A percentile compares a stretch with the other conserved stretches of the same genome.
phyloP scores from a whole-genome alignment of 192 early-diverging fungal genomes.

The Chytriomyces sp. region DNA sequence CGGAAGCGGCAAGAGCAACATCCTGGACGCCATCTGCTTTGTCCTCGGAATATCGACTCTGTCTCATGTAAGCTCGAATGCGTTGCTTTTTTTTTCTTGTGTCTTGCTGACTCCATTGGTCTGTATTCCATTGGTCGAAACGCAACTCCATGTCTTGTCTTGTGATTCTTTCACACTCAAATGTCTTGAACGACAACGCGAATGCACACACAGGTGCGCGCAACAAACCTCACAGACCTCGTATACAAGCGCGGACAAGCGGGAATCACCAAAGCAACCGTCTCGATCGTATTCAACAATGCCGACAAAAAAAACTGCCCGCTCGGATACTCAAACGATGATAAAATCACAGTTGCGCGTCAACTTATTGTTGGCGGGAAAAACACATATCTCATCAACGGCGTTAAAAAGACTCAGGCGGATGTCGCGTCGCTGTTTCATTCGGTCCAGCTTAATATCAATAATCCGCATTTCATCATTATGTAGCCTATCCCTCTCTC shows the following conservation, averaged over 20 bases:
- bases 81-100: background rate
- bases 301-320: constrained; percentile 78
- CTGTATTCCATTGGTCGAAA: background rate
- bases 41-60: constrained; percentile 95
- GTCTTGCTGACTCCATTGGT: background rate
- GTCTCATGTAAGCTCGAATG: constrained; percentile 70
- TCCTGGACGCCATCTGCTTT: constrained; percentile 98
- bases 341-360: constrained; percentile 91
- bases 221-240: constrained; percentile 90
- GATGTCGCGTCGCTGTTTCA: constrained; percentile 92
- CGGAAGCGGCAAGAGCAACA: constrained; percentile 97
- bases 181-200: no score
- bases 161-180: background rate
- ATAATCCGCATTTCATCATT: constrained; percentile 99
- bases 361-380: constrained; percentile 90
- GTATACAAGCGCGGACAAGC: constrained; percentile 99
- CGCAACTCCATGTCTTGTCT: background rate
- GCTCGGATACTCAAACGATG: constrained; percentile 82
- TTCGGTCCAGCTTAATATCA: constrained; percentile 97
- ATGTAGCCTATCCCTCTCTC: constrained; percentile 55
- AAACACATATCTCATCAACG: constrained; percentile 98
- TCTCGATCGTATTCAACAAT: constrained; percentile 97
- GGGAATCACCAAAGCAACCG: constrained; percentile 96
- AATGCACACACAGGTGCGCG: constrained; percentile 70
- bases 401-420: constrained; percentile 85